These are phyloP conservation scores for Myriangium duriaei DNA, from an alignment of 2,329 filamentous ascomycete genomes.

Conservation along the genomic window DNA sequence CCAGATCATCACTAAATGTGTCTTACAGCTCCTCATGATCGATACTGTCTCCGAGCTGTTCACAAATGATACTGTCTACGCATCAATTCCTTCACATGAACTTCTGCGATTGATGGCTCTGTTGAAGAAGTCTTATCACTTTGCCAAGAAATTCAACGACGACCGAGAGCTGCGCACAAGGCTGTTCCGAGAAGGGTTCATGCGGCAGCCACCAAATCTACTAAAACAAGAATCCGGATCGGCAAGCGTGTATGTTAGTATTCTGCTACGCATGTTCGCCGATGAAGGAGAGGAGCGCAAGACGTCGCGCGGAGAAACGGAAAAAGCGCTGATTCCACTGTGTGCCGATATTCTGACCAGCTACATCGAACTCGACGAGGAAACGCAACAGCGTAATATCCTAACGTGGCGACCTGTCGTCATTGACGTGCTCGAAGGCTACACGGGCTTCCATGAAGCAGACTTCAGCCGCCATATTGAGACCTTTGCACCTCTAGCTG, in stretches of 20 bases:
- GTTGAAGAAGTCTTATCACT: slow-evolving; percentile 90
- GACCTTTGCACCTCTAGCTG: slow-evolving; percentile 73
- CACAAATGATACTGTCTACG: slow-evolving; percentile 90
- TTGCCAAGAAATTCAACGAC: slow-evolving; percentile 93
- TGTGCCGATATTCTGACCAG: slow-evolving; percentile 87
- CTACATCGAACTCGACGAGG: slow-evolving; percentile 80
- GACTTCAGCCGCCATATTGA: slow-evolving; percentile 70
- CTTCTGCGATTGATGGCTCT: slow-evolving; percentile 85
- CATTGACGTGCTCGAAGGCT: slow-evolving; percentile 90
- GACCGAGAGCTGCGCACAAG: slow-evolving; percentile 92
- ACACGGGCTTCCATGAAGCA: slow-evolving; percentile 65
- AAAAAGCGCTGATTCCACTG: slow-evolving; percentile 82
- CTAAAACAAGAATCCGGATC: slow-evolving; percentile 92
- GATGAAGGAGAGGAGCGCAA: slow-evolving; percentile 75
- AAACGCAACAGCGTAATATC: slow-evolving; percentile 93
- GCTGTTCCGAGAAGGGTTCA: slow-evolving; percentile 95
- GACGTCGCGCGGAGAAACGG: slow-evolving; percentile 68
- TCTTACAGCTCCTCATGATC: slow-evolving; percentile 96
- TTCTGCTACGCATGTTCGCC: slow-evolving; percentile 93
- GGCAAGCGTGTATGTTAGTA: slow-evolving; percentile 88
- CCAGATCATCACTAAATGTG: slow-evolving; percentile 96
- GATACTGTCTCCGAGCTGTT: slow-evolving; percentile 98
- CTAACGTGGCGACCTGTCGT: slow-evolving; percentile 95
- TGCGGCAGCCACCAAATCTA: slow-evolving; percentile 97
- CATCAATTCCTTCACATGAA: slow-evolving; percentile 79